Evolutionary conservation across 2,329 filamentous ascomycete genomes (phyloP), one percentile per base, ranked within the genome.

Genomic region (Aspergillus pseudotamarii): DNA sequence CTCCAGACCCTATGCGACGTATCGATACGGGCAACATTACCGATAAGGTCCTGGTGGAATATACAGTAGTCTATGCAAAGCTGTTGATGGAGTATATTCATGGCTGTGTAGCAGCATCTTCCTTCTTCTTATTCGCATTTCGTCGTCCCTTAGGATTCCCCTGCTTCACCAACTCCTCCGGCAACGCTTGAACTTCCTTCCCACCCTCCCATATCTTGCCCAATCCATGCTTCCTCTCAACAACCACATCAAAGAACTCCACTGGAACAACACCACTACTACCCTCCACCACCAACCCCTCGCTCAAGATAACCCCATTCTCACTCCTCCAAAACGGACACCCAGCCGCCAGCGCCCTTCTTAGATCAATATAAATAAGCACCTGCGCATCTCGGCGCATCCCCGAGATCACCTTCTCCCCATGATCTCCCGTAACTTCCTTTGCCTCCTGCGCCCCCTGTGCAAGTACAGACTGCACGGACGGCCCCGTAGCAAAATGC

Each of bases 401-500:
- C 0, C 93, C 93, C 45, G 89, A 93, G 28, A 94, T 85, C 2
- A 94, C 91, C 61, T 68, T 46, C 69, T 54, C 43, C 62, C 36
- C 51, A 16, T 60, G 62, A 59, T 50, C 71, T 59, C 38, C 67
- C 62, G 48, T 53, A 36, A 50, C 64, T 9, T 66, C 66, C 19
- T 68, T 66, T 6, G 60, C 55, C 5, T 66, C 58, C 64, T 72
- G 36, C 61, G 73, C 56, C 6, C 67, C 58, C 63, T 72, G 36
- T 61, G 73, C 69, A 65, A 78, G 60, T 45, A 80, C 71, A 19
- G 74, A 71, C 5, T 74, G 71, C 50, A 76, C 68, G 0, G 91
- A 88, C 14, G 94, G 80, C 0, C 92, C 93, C 6, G 88, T 87
- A 2, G 92, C 91, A 75, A 95, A 97, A 79, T 99, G 95, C 32